Percentiles rank a stretch among this genome's conserved stretches.
These are phyloP conservation scores for Tetraselmis striata DNA, from an alignment of 139 green algal genomes.

Conservation along the genomic window DNA sequence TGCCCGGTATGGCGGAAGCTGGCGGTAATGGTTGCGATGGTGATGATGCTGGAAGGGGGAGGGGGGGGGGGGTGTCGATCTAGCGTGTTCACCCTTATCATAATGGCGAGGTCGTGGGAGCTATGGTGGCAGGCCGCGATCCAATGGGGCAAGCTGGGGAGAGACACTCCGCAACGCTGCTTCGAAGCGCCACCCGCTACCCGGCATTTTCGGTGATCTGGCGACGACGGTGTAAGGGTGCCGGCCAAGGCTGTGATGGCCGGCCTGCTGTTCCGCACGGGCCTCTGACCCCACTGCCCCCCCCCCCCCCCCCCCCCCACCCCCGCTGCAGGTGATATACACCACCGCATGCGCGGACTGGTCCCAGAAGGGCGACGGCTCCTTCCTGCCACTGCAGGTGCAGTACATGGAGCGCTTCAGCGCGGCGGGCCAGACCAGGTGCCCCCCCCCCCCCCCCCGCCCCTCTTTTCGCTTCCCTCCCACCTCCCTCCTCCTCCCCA, in stretches of 20 bases:
- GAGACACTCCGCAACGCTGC: neutral
- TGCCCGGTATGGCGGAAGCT: neutral
- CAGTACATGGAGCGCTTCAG: slow-evolving; percentile 92
- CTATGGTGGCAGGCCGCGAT: too few species aligned
- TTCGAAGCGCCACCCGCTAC: too few species aligned
- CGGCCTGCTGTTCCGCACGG: neutral
- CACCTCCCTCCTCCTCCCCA: too few species aligned
- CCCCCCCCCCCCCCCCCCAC: too few species aligned
- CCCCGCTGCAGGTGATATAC: slow-evolving; percentile 73
- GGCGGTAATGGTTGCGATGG: too few species aligned
- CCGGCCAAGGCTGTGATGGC: neutral
- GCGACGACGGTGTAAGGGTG: neutral
- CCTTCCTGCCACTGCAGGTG: slow-evolving; percentile 85
- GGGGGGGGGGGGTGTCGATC: too few species aligned
- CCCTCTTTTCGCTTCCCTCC: too few species aligned
- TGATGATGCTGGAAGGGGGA: slow-evolving; percentile 2
- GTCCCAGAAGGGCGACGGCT: slow-evolving; percentile 51
- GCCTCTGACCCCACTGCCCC: too few species aligned
- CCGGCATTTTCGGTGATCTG: neutral
- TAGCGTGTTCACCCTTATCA: too few species aligned
- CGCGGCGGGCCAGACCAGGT: slow-evolving; percentile 81
- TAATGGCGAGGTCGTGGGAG: too few species aligned
- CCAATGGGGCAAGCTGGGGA: neutral
- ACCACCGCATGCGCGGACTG: slow-evolving; percentile 72
- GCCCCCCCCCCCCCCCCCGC: neutral